Percentiles rank a stretch among this genome's conserved stretches.
Evolutionary conservation across 129 eudicot species (phyloP).

Genomic region (Chrysanthemum makinoi): DNA sequence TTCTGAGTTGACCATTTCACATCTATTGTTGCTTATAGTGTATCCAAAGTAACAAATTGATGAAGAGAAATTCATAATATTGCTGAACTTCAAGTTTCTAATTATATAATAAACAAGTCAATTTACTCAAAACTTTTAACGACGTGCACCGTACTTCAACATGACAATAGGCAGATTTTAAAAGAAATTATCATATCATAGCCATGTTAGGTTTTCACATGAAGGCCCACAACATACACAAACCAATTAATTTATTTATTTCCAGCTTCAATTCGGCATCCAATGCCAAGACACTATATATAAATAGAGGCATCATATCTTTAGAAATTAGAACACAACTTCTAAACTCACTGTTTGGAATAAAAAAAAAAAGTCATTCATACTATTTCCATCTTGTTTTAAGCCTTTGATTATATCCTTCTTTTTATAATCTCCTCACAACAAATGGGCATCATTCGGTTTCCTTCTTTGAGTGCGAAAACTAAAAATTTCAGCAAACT

Average conservation of each 20-base stretch:
- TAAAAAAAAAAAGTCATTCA: neutral
- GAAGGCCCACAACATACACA: constrained; percentile 25
- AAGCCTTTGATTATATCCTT: constrained; percentile 1
- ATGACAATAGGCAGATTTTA: constrained; percentile 19
- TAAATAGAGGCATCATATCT: constrained; percentile 18
- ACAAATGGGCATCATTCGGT: constrained; percentile 34
- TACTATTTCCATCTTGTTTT: no score
- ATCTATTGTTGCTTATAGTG: no score
- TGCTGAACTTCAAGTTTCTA: no score
- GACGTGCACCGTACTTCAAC: constrained; percentile 31
- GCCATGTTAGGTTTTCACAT: constrained; percentile 36
- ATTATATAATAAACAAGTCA: no score
- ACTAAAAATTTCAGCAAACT: constrained; percentile 33
- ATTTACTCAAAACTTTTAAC: no score
- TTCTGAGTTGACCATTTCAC: no score
- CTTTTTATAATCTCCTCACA: neutral
- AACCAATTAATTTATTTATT: constrained; percentile 1
- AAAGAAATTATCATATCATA: constrained; percentile 1
- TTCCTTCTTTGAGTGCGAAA: constrained; percentile 36
- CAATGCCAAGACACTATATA: constrained; percentile 37
- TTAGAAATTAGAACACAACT: constrained; percentile 12
- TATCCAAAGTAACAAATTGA: no score
- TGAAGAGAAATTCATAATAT: no score
- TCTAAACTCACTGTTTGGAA: constrained; percentile 4
- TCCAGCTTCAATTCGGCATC: constrained; percentile 24